A percentile compares a stretch with the other conserved stretches of the same genome.
These are phyloP conservation scores for Rhynchospora pubera DNA, from an alignment of 176 grass and related monocot species.

Conservation along the genomic window DNA sequence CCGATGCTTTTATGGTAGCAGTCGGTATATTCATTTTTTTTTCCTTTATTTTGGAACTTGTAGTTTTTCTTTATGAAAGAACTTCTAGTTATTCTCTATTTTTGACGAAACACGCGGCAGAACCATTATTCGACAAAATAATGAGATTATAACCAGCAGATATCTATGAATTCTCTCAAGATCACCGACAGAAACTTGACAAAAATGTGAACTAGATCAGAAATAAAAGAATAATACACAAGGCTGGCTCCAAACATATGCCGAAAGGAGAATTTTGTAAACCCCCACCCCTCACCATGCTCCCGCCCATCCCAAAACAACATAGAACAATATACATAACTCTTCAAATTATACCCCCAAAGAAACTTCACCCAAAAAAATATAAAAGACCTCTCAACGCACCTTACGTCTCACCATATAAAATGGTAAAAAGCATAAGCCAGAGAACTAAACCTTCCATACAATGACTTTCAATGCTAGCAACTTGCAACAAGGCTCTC, in stretches of 20 bases:
- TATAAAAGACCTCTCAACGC: not conserved
- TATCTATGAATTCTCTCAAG: not conserved
- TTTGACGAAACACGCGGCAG: too few species aligned
- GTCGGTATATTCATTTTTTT: too few species aligned
- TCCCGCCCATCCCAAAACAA: not conserved
- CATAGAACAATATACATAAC: slow-evolving; percentile 9
- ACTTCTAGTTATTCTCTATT: too few species aligned
- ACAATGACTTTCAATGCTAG: slow-evolving; percentile 31
- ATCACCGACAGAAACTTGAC: not conserved
- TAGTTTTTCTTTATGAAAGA: too few species aligned
- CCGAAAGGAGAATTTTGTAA: slow-evolving; percentile 4
- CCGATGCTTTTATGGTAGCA: too few species aligned
- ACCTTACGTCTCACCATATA: slow-evolving; percentile 3
- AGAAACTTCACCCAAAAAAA: slow-evolving; percentile 10
- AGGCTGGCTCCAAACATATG: not conserved
- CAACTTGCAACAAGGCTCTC: slow-evolving; percentile 26
- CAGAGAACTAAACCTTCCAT: not conserved
- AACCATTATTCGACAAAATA: too few species aligned
- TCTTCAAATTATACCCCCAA: slow-evolving; percentile 18
- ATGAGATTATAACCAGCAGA: not conserved
- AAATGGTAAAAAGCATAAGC: slow-evolving; percentile 1
- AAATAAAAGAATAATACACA: slow-evolving; percentile 21
- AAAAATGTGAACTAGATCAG: slow-evolving; percentile 4
- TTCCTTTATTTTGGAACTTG: too few species aligned
- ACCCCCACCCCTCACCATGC: not conserved